Evolutionary conservation across 805 yeast genomes (phyloP).

Genomic region (Wickerhamiella parazyma): DNA sequence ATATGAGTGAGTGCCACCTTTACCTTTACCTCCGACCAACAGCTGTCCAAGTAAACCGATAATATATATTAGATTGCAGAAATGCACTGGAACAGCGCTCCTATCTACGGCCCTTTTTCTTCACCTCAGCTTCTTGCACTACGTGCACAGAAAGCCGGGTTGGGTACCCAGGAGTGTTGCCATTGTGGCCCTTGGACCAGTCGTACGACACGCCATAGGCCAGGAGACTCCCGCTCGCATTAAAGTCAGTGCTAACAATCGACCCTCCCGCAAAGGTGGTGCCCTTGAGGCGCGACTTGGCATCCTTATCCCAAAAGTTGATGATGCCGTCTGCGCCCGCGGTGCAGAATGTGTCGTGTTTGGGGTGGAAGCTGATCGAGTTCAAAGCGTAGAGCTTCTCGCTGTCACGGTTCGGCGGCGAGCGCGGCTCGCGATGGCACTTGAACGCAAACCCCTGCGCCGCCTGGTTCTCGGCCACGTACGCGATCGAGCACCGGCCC

Average conservation of each 20-base stretch:
- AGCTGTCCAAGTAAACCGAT: no score
- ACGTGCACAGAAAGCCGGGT: conserved; percentile 71
- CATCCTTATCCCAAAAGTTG: conserved; percentile 92
- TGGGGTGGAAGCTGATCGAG: conserved; percentile 74
- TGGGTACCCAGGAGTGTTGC: conserved; percentile 62
- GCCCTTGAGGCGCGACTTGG: conserved; percentile 72
- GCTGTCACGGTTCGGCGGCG: conserved; percentile 38
- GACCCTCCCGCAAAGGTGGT: conserved; percentile 46
- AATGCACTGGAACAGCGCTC: no score
- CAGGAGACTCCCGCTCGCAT: conserved; percentile 65
- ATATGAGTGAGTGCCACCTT: no score
- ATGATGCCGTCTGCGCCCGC: conserved; percentile 92
- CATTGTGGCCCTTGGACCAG: conserved; percentile 76
- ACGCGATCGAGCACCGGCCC: conserved; percentile 91
- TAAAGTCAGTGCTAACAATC: conserved; percentile 67
- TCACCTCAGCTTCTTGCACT: conserved; percentile 73
- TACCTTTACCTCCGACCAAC: no score
- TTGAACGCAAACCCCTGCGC: conserved; percentile 78
- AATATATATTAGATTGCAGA: no score
- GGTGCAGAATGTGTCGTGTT: conserved; percentile 80
- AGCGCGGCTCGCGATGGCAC: conserved; percentile 67
- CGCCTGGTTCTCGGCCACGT: conserved; percentile 53
- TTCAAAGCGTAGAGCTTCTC: conserved; percentile 67
- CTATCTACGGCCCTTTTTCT: conserved; percentile 22
- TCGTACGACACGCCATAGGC: conserved; percentile 92